Conservation (phyloP, 352 stramenopile species). For the Globisporangium cederbergense region DNA sequence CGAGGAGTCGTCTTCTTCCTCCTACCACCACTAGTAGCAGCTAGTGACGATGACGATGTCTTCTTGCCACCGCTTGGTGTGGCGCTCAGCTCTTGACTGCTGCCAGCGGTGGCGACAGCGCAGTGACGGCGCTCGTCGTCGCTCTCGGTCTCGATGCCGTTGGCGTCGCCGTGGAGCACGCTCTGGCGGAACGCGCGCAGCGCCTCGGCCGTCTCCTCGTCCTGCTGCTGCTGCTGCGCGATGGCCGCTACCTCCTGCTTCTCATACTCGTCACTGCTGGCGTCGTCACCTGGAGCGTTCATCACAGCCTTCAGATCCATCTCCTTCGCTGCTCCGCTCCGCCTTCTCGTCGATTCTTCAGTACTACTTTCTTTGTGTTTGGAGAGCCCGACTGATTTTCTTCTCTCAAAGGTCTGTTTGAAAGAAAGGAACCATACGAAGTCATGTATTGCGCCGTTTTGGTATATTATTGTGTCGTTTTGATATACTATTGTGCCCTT, state of each 20-base stretch:
- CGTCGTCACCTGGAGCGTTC: conserved; percentile 3
- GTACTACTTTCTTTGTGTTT: too few species aligned
- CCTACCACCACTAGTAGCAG: background rate
- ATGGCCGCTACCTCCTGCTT: background rate
- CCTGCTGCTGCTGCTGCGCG: background rate
- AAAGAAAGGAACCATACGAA: too few species aligned
- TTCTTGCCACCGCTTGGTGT: background rate
- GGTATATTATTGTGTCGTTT: too few species aligned
- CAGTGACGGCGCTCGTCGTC: background rate
- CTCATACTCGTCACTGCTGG: background rate
- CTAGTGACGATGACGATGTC: too few species aligned
- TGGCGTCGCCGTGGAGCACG: background rate
- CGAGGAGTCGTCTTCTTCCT: background rate
- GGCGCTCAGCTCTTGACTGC: background rate
- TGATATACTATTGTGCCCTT: too few species aligned
- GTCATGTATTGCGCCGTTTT: too few species aligned
- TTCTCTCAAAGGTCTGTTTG: too few species aligned
- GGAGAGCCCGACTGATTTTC: too few species aligned
- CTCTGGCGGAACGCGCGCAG: conserved; percentile 10
- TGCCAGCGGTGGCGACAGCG: background rate
- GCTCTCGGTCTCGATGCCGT: background rate
- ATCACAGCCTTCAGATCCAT: conserved; percentile 10
- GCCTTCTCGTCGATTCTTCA: too few species aligned
- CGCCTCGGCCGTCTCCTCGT: conserved; percentile 1
- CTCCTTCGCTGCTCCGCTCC: background rate